Evolutionary conservation across 2,329 filamentous ascomycete genomes (phyloP), one percentile per base, ranked within the genome.

Genomic region (Chalaropsis ovoidea): DNA sequence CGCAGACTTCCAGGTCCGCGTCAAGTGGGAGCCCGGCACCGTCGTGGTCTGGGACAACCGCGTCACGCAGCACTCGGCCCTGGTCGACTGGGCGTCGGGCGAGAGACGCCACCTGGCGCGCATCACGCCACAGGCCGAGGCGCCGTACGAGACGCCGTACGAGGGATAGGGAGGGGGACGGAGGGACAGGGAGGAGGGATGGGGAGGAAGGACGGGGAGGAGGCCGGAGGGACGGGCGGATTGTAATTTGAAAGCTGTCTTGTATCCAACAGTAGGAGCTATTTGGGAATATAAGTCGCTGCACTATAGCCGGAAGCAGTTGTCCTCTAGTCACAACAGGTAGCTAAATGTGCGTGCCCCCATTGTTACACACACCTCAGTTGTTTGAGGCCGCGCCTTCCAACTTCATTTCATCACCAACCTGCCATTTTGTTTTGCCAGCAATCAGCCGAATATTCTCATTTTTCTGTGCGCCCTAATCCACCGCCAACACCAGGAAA

Each of bases 41-140:
- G 89, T 95, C 0, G 88, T 94, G 1, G 85, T 93, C 0, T 95
- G 89, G 89, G 90, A 94, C 74, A 94, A 93, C 77, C 80, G 89
- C 41, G 83, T 92, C 0, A 91, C 88, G 10, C 82, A 85, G 70
- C 90, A 95, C 74, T 87, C 87, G 6, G 90, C 90, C 1, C 77
- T 93, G 47, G 78, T 93, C 2, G 90, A 95, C 73, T 95, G 90
- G 90, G 83, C 87, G 70, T 84, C 84, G 72, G 89, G 89, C 2
- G 84, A 89, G 74, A 79, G 90, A 67, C 81, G 90, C 62, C 90
- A 95, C 76, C 75, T 95, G 68, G 90, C 89, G 4, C 82, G 90
- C 54, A 87, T 95, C 71, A 93, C 89, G 3, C 89, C 90, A 0
- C 88, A 93, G 76, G 90, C 89, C 0, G 90, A 95, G 78, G 75